Evolutionary conservation across 257 asterid species (phyloP).

Genomic region (Verbascum thapsus): DNA sequence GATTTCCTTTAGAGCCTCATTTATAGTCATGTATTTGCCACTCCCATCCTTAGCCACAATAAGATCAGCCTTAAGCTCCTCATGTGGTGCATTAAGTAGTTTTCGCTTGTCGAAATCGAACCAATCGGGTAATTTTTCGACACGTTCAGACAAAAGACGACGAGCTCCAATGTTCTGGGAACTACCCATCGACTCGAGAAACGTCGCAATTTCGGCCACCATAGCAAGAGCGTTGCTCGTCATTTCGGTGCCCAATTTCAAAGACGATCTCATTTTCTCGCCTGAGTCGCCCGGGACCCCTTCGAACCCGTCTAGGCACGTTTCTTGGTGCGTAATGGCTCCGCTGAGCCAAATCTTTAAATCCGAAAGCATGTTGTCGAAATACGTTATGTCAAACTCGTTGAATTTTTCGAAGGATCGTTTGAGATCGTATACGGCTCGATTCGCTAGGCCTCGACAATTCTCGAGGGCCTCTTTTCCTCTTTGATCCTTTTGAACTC

Average conservation of each 20-base stretch:
- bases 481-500: constrained; percentile 47
- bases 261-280: constrained; percentile 52
- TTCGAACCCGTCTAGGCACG: constrained; percentile 78
- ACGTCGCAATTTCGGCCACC: constrained; percentile 67
- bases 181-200: constrained; percentile 43
- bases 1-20: constrained; percentile 50
- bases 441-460: constrained; percentile 54
- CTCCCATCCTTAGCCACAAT: constrained; percentile 76
- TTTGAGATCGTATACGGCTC: constrained; percentile 55
- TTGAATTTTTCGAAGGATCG: constrained; percentile 48
- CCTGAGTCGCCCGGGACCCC: constrained; percentile 56
- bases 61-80: constrained; percentile 40
- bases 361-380: constrained; percentile 50
- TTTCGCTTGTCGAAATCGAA: constrained; percentile 35
- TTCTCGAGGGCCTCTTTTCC: constrained; percentile 52
- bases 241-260: constrained; percentile 55
- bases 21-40: constrained; percentile 51
- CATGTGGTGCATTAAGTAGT: constrained; percentile 35
- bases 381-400: constrained; percentile 48
- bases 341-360: constrained; percentile 81
- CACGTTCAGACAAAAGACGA: constrained; percentile 51
- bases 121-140: constrained; percentile 45
- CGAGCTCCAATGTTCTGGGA: constrained; percentile 34
- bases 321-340: constrained; percentile 77
- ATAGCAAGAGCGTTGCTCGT: constrained; percentile 86